A percentile compares a stretch with the other conserved stretches of the same genome.
phyloP scores from a whole-genome alignment of 2,329 filamentous ascomycete species.

The Pestalotiopsis sp. region DNA sequence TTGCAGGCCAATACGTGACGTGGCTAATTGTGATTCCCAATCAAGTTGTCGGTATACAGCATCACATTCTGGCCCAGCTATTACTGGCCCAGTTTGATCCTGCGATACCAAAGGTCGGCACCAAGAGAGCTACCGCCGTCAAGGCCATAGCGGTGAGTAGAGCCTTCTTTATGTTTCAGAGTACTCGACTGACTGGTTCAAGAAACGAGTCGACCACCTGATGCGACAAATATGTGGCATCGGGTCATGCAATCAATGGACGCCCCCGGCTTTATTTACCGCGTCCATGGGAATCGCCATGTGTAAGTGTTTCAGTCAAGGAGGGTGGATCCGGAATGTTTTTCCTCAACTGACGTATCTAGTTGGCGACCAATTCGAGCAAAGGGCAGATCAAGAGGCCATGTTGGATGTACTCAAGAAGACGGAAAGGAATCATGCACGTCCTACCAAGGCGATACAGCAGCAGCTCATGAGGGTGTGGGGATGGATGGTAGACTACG shows the following conservation, averaged over 20 bases:
- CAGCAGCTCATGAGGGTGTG: slow-evolving; percentile 50
- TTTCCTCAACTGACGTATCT: not conserved
- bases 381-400: slow-evolving; percentile 48
- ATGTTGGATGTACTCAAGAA: slow-evolving; percentile 47
- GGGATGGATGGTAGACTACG: slow-evolving; percentile 42
- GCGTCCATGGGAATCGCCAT: slow-evolving; percentile 58
- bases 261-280: slow-evolving; percentile 58
- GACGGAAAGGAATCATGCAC: slow-evolving; percentile 53
- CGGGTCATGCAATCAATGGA: slow-evolving; percentile 56
- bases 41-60: slow-evolving; percentile 60
- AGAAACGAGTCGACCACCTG: slow-evolving; percentile 47
- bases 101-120: slow-evolving; percentile 51
- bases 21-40: slow-evolving; percentile 9
- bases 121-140: slow-evolving; percentile 36
- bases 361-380: slow-evolving; percentile 52
- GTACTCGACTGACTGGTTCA: slow-evolving; percentile 18
- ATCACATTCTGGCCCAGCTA: slow-evolving; percentile 60
- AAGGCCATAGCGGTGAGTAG: slow-evolving; percentile 41
- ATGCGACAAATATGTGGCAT: slow-evolving; percentile 61
- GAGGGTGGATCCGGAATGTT: not conserved
- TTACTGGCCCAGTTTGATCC: slow-evolving; percentile 61
- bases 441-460: slow-evolving; percentile 52
- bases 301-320: slow-evolving; percentile 39
- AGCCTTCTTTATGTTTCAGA: not conserved
- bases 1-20: not conserved